Base-by-base conservation (phyloP, 2,329 filamentous ascomycete species). In the Trichoderma polysporum region DNA sequence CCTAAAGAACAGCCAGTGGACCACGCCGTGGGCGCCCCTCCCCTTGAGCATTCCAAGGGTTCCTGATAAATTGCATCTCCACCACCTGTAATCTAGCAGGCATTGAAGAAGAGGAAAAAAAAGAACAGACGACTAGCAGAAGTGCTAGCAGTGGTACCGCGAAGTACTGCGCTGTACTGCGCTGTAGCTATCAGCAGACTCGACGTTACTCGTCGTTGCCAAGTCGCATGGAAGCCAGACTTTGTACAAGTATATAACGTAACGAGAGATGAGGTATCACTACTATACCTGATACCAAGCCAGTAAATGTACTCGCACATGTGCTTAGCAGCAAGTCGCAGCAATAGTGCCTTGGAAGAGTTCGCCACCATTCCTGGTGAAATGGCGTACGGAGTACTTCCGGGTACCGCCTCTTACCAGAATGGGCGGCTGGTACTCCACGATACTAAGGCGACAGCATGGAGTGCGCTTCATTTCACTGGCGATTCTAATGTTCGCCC, bases 1-100 rank as follows among this genome's bases (percentile, higher is more conserved):
- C 60, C 60, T 64, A 64, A 64, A 45, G 60, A 56, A 64, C 41
- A 45, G 60, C 60, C 37, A 56, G 41, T 27, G 60, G 41, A 54
- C 35, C 29, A 53, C 45, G 22, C 33, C 31, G 60, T 60, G 58
- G 41, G n/a, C 47, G 47, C 47, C 47, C 60, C 60, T 56, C 50
- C 37, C 59, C 37, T 53, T 45, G 37, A 37, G 47, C 35, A 56
- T 64, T 61, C 60, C 59, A 62, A 64, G 60, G 60, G 50, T 64
- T 64, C 50, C 60, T 64, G 60, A 64, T 64, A 64, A 64, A 64
- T 64, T 64, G 60, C 60, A 64, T 54, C 60, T 27, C 60, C 60
- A 64, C 60, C 60, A 25, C 17, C 56, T 13, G 15, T 19, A 25
- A 59, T 59, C 56, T 41, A 13, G 29, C 27, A n/a, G 25, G 50